phyloP scores from a whole-genome alignment of 768 basidiomycete species.

The Scleroderma citrinum region DNA sequence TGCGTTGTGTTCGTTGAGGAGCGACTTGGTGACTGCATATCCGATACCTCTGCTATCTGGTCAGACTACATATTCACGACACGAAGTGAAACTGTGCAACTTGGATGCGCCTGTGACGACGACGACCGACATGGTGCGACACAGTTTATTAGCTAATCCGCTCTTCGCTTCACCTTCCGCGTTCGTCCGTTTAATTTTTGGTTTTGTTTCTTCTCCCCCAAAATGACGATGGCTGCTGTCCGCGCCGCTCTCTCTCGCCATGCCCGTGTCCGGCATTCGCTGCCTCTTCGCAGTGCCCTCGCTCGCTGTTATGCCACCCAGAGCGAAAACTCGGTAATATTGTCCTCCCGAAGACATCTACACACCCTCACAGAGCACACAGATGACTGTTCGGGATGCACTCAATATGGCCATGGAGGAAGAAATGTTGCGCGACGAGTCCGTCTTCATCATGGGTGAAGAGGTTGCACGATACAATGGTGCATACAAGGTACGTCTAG shows the following conservation, averaged over 20 bases:
- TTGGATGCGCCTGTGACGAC: conserved; percentile 85
- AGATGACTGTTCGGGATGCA: conserved; percentile 99
- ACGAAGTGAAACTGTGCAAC: conserved; percentile 28
- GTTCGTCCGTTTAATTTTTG: conserved; percentile 20
- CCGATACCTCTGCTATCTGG: conserved; percentile 58
- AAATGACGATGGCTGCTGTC: conserved; percentile 46
- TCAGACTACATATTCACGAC: conserved; percentile 5
- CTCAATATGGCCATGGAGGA: conserved; percentile 98
- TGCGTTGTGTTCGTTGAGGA: conserved; percentile 57
- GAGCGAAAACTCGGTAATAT: conserved; percentile 43
- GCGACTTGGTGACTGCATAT: conserved; percentile 63
- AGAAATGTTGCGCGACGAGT: conserved; percentile 96
- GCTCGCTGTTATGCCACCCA: conserved; percentile 63
- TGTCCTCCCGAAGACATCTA: conserved; percentile 28
- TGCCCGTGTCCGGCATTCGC: conserved; percentile 39
- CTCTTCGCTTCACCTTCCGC: conserved; percentile 10
- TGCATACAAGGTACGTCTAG: conserved; percentile 74
- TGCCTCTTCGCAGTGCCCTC: conserved; percentile 37
- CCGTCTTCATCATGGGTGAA: conserved; percentile 92
- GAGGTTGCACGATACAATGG: conserved; percentile 99
- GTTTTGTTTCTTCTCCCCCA: conserved; percentile 21
- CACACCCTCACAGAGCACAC: conserved; percentile 13
- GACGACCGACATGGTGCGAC: conserved; percentile 49
- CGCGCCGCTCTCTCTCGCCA: conserved; percentile 58
- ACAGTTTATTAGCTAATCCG: background rate